Percentiles rank a stretch among this genome's conserved stretches.
phyloP scores from a whole-genome alignment of 1,139 yeast species.

The Zygosaccharomyces sapae region DNA sequence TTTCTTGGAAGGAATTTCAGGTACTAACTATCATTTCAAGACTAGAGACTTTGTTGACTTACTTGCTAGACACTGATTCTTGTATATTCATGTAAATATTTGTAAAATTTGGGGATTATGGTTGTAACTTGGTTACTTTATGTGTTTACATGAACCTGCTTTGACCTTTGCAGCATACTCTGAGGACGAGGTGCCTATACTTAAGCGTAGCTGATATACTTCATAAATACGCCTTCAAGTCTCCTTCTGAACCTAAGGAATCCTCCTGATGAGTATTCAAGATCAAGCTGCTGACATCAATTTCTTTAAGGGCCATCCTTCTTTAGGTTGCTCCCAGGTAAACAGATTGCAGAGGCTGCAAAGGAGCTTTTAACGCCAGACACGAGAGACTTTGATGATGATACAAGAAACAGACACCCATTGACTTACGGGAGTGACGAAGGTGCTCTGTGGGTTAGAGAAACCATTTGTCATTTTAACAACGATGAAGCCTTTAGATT shows the following conservation, averaged over 20 bases:
- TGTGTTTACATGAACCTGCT: too few species aligned
- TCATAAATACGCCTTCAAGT: not conserved
- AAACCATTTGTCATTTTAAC: constrained; percentile 51
- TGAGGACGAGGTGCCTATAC: too few species aligned
- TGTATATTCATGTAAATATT: not conserved
- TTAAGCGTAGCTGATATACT: too few species aligned
- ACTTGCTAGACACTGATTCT: not conserved
- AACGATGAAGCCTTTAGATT: constrained; percentile 40
- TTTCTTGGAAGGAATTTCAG: constrained; percentile 8
- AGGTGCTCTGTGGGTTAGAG: constrained; percentile 66
- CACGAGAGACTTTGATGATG: constrained; percentile 51
- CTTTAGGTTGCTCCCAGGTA: constrained; percentile 57
- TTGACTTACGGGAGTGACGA: constrained; percentile 79
- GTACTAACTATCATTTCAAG: constrained; percentile 8
- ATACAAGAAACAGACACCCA: constrained; percentile 66
- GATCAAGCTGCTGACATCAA: constrained; percentile 31
- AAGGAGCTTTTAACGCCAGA: constrained; percentile 44
- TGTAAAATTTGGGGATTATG: not conserved
- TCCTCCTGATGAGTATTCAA: constrained; percentile 15
- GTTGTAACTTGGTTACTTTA: not conserved
- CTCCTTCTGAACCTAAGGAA: not conserved
- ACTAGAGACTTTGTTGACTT: constrained; percentile 2
- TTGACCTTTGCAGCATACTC: too few species aligned
- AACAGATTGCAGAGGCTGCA: constrained; percentile 56
- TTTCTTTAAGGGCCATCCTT: constrained; percentile 65